Evolutionary conservation across 192 early-diverging fungal species (phyloP).

Genomic region (Backusella macrospora): DNA sequence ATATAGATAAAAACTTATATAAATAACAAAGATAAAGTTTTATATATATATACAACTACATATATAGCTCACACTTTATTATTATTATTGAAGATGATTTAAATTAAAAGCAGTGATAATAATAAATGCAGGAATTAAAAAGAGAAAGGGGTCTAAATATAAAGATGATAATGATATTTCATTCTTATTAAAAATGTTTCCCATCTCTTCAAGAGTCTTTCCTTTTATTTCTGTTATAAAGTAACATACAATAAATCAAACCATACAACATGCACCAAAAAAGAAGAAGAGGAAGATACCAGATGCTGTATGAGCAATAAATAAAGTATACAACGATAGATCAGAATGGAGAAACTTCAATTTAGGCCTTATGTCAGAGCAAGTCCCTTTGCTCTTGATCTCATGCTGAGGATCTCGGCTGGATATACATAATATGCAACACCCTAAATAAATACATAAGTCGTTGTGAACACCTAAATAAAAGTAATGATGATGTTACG

Average conservation of each 20-base stretch:
- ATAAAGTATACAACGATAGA: constrained; percentile 39
- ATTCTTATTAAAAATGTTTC: constrained; percentile 62
- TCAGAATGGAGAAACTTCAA: constrained; percentile 40
- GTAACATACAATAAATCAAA: constrained; percentile 52
- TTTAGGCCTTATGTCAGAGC: constrained; percentile 39
- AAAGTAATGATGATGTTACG: constrained; percentile 39
- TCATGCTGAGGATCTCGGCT: constrained; percentile 39
- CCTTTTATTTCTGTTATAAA: constrained; percentile 85
- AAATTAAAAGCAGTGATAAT: too few relatives aligned
- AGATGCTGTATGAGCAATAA: constrained; percentile 38
- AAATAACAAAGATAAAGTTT: too few relatives aligned
- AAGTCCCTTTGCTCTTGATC: constrained; percentile 39
- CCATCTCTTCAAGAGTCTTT: constrained; percentile 85
- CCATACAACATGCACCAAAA: constrained; percentile 36
- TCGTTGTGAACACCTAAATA: constrained; percentile 38
- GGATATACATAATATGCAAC: constrained; percentile 35
- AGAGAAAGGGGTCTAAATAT: background rate
- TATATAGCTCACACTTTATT: too few relatives aligned
- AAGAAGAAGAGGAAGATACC: constrained; percentile 44
- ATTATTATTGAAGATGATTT: too few relatives aligned
- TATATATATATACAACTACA: too few relatives aligned
- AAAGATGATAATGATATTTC: background rate
- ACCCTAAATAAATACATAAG: constrained; percentile 40
- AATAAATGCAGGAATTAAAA: background rate
- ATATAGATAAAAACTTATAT: too few relatives aligned